Evolutionary conservation across 148 eudicot genomes (phyloP).

Genomic region (Agrostemma githago): DNA sequence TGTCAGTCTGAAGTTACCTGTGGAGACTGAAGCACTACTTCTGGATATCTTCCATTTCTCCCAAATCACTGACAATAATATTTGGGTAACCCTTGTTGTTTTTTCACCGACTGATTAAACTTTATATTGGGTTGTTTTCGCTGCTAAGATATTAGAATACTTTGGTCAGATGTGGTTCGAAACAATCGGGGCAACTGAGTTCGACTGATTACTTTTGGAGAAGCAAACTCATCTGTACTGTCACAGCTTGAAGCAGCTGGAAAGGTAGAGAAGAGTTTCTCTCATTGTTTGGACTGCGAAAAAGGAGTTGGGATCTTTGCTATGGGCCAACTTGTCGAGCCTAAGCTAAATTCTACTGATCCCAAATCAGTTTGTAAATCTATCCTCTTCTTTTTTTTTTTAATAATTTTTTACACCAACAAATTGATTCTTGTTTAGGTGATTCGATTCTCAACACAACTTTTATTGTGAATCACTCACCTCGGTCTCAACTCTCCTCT

Average conservation of each 20-base stretch:
- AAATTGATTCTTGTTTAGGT: no score
- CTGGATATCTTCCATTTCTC: conserved; percentile 43
- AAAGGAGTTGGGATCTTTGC: conserved; percentile 92
- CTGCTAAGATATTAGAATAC: not conserved
- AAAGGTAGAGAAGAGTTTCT: conserved; percentile 18
- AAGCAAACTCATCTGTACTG: conserved; percentile 69
- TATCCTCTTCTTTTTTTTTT: no score
- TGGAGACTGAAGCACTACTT: conserved; percentile 85
- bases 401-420: no score
- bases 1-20: conserved; percentile 64
- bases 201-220: conserved; percentile 68
- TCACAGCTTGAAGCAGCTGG: conserved; percentile 79
- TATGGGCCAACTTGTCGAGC: conserved; percentile 37
- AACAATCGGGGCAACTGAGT: conserved; percentile 72
- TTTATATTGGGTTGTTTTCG: not conserved
- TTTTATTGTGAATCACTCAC: no score
- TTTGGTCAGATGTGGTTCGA: conserved; percentile 65
- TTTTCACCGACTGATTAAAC: no score
- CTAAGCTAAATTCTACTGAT: conserved; percentile 43
- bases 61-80: conserved; percentile 49
- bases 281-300: conserved; percentile 79
- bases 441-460: no score
- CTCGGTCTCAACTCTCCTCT: no score
- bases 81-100: conserved; percentile 41
- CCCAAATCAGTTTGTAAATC: conserved; percentile 57